Base-by-base conservation (phyloP, 148 eudicot genomes). In the Rhododendron kiyosumense region DNA sequence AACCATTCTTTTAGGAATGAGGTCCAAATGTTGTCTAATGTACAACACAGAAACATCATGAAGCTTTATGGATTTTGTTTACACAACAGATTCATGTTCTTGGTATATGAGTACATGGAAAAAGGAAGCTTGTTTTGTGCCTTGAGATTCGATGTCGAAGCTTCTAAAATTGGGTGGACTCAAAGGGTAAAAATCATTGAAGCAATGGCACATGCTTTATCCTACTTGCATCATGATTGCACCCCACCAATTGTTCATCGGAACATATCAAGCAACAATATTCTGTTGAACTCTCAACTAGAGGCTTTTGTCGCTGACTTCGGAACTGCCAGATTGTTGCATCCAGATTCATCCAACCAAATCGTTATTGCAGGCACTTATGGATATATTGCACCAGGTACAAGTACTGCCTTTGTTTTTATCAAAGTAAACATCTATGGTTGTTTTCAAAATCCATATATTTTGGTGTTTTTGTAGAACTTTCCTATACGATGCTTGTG, bases 61-160 rank as follows among this genome's bases (percentile, higher is more conserved):
- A 41, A 41, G 7, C 45, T 41, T 41, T 41, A 41, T 1, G 45
- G 45, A 41, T 41, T 41, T 41, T 41, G 45, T 41, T 41, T 41
- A 7, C 45, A 41, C 45, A 41, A 41, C 7, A 41, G 45, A 41
- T 41, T 7, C 8, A 41, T 41, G 45, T 41, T 41, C 45, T 41
- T 41, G 45, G 45, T 41, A 1, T 41, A 41, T 0, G 45, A 41
- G 45, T 41, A 41, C 0, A 5, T 41, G 45, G 45, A 41, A 41
- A 41, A 41, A 41, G 45, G 45, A 41, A 41, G 45, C 1, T 41
- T 41, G 0, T 41, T 41, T 41, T 6, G 45, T 0, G 45, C 46
- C 20, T 0, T 84, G 69, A 34, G 81, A 49, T 22, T 71, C 11
- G 86, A 84, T 84, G 51, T 10, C n/a, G 86, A 84, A 75, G 86